These are phyloP conservation scores for Haematococcus lacustris DNA, from an alignment of 139 green algal species.

Conservation along the genomic window DNA sequence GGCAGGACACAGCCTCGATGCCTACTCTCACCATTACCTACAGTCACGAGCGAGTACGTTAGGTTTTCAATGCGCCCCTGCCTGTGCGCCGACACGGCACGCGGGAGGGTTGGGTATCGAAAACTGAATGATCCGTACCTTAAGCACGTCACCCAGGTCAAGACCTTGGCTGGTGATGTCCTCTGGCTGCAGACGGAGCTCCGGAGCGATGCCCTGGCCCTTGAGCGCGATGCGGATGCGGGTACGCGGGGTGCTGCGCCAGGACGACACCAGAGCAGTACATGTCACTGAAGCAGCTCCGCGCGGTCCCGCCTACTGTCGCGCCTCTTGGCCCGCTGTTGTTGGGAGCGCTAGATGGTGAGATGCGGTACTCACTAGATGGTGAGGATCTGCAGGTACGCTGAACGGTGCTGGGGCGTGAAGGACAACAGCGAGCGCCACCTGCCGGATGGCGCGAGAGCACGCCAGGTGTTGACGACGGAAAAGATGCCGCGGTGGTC, in stretches of 20 bases:
- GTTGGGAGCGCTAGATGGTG: too few relatives aligned
- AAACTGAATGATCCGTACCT: constrained; percentile 2
- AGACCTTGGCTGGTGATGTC: constrained; percentile 24
- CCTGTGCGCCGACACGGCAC: too few relatives aligned
- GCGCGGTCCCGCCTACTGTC: too few relatives aligned
- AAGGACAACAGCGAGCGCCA: constrained; percentile 37
- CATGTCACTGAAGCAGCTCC: too few relatives aligned
- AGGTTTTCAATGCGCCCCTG: too few relatives aligned
- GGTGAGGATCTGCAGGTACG: constrained; percentile 35
- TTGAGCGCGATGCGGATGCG: constrained; percentile 38
- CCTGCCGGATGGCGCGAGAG: constrained; percentile 15
- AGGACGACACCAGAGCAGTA: neutral
- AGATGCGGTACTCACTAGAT: constrained; percentile 28
- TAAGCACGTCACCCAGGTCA: constrained; percentile 48
- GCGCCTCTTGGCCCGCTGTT: too few relatives aligned
- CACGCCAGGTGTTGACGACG: constrained; percentile 37
- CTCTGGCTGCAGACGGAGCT: constrained; percentile 34
- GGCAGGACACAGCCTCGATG: too few relatives aligned
- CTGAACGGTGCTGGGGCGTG: constrained; percentile 21
- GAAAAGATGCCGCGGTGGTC: constrained; percentile 34
- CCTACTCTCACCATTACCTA: too few relatives aligned
- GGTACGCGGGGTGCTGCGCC: constrained; percentile 25
- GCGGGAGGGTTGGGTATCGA: too few relatives aligned
- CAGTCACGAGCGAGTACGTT: too few relatives aligned
- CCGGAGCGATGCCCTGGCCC: constrained; percentile 48